These are phyloP conservation scores for Crassisporium funariophilum DNA, from an alignment of 768 basidiomycete genomes.

Conservation along the genomic window DNA sequence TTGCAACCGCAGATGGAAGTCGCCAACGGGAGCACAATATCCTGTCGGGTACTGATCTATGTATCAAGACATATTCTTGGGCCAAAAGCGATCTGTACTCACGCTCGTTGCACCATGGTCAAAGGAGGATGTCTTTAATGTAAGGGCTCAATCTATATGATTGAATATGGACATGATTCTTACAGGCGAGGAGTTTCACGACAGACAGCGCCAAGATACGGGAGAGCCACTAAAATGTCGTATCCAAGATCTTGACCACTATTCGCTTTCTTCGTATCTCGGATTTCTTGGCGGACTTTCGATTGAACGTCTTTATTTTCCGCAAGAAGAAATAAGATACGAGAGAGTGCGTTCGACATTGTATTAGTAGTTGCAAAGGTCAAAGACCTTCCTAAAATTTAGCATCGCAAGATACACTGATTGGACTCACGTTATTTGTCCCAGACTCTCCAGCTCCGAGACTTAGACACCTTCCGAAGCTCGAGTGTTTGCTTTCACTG, in stretches of 20 bases:
- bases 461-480: conserved; percentile 34
- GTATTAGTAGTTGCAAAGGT: conserved; percentile 47
- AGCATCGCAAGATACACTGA: background rate
- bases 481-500: conserved; percentile 38
- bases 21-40: conserved; percentile 44
- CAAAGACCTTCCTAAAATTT: conserved; percentile 18
- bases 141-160: background rate
- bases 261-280: conserved; percentile 22
- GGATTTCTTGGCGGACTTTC: conserved; percentile 39
- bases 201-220: conserved; percentile 40
- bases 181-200: conserved; percentile 43
- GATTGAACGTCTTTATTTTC: conserved; percentile 30
- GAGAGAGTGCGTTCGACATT: conserved; percentile 41
- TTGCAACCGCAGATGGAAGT: conserved; percentile 38
- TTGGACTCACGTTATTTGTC: conserved; percentile 31
- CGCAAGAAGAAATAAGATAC: conserved; percentile 38
- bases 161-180: conserved; percentile 1
- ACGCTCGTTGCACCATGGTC: conserved; percentile 13
- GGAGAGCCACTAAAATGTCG: conserved; percentile 38
- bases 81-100: background rate
- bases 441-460: conserved; percentile 34
- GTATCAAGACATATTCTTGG: background rate
- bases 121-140: conserved; percentile 24
- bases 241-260: conserved; percentile 31
- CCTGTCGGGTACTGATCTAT: conserved; percentile 25